Percentiles rank a stretch among this genome's conserved stretches.
Conservation (phyloP, 1,284 basidiomycete genomes). For the Ustilago vetiveriae region DNA sequence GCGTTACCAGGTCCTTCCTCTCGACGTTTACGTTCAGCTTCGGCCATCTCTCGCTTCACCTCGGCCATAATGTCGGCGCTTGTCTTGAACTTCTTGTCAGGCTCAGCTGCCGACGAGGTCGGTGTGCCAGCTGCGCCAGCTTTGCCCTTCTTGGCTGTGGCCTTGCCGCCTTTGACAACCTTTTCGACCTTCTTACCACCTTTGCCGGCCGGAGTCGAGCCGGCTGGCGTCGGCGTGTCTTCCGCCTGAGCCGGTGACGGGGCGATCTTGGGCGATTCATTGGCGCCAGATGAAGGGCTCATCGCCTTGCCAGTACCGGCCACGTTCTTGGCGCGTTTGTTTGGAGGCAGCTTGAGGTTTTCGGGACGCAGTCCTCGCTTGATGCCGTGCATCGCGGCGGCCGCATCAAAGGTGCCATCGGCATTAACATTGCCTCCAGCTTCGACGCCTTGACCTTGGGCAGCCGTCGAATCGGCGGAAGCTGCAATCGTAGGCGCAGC, state of each 20-base stretch:
- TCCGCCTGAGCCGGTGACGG: slow-evolving; percentile 47
- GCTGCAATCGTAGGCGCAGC: slow-evolving; percentile 17
- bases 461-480: slow-evolving; percentile 6
- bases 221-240: slow-evolving; percentile 46
- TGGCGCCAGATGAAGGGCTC: slow-evolving; percentile 30
- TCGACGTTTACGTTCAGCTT: slow-evolving; percentile 50
- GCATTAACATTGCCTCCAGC: slow-evolving; percentile 20
- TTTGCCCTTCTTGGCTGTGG: slow-evolving; percentile 47
- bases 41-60: slow-evolving; percentile 61
- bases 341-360: slow-evolving; percentile 62
- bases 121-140: slow-evolving; percentile 38
- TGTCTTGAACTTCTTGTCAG: slow-evolving; percentile 55
- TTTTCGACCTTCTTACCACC: slow-evolving; percentile 47
- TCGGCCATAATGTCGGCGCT: slow-evolving; percentile 63
- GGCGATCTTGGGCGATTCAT: slow-evolving; percentile 51
- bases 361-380: slow-evolving; percentile 61
- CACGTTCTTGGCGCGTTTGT: slow-evolving; percentile 54
- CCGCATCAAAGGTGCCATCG: slow-evolving; percentile 42
- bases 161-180: slow-evolving; percentile 23
- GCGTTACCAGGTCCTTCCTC: slow-evolving; percentile 27
- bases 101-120: slow-evolving; percentile 39
- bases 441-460: slow-evolving; percentile 14
- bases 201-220: slow-evolving; percentile 46
- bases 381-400: slow-evolving; percentile 52
- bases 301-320: slow-evolving; percentile 24